These are phyloP conservation scores for Sextonia rubra DNA, from an alignment of 164 flowering plant species.

Conservation along the genomic window DNA sequence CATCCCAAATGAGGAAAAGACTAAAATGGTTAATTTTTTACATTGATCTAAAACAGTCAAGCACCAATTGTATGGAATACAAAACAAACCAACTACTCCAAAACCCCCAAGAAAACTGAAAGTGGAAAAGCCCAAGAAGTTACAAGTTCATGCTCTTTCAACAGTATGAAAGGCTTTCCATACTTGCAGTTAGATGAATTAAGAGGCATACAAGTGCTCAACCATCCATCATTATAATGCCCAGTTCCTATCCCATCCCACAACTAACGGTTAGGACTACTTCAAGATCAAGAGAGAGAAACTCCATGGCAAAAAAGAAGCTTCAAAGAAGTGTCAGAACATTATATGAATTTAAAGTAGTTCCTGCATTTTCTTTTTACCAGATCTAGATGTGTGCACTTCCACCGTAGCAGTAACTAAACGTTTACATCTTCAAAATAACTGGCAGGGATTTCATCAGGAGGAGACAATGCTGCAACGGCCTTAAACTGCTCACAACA, in stretches of 20 bases:
- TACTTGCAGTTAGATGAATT: neutral
- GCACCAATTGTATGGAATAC: too few relatives aligned
- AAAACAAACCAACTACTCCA: too few relatives aligned
- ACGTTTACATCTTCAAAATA: conserved; percentile 36
- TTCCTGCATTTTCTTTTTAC: neutral
- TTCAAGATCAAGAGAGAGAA: too few relatives aligned
- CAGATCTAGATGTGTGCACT: neutral
- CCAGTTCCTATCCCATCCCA: neutral
- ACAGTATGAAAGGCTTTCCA: too few relatives aligned
- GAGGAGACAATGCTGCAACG: conserved; percentile 42
- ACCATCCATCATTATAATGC: neutral
- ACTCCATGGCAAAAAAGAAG: neutral
- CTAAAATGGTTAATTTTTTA: too few relatives aligned
- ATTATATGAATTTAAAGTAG: neutral
- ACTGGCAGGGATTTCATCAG: conserved; percentile 38
- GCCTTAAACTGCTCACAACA: conserved; percentile 44
- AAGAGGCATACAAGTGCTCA: neutral
- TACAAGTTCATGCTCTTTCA: neutral
- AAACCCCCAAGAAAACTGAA: neutral
- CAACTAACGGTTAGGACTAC: neutral
- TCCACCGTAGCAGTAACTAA: conserved; percentile 1
- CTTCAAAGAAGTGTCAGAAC: neutral
- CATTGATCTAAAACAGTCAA: too few relatives aligned
- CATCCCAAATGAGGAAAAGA: too few relatives aligned
- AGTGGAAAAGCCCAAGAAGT: neutral